These are phyloP conservation scores for Elaeagnus macrophylla DNA, from an alignment of 306 rosid species.

Conservation along the genomic window DNA sequence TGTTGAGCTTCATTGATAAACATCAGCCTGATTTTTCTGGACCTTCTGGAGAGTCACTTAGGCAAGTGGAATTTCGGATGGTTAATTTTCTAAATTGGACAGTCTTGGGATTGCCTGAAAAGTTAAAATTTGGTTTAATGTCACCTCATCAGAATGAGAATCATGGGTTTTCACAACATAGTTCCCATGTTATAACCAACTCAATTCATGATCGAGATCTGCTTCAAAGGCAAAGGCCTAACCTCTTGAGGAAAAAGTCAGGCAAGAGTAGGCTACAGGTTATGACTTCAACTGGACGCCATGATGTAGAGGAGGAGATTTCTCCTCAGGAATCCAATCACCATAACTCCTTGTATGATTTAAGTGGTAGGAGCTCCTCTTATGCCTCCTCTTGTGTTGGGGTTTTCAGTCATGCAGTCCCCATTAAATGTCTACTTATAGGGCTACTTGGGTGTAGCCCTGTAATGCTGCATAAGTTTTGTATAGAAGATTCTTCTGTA, in stretches of 20 bases:
- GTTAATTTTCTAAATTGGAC: constrained; percentile 62
- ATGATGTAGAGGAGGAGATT: constrained; percentile 61
- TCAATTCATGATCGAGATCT: constrained; percentile 62
- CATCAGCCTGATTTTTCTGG: constrained; percentile 87
- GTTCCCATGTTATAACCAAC: constrained; percentile 47
- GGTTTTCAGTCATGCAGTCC: constrained; percentile 76
- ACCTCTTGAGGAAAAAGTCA: constrained; percentile 63
- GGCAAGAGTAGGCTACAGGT: constrained; percentile 90
- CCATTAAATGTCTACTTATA: constrained; percentile 83
- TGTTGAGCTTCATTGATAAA: constrained; percentile 54
- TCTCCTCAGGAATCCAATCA: constrained; percentile 52
- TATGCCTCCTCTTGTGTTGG: constrained; percentile 55
- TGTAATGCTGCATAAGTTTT: constrained; percentile 63
- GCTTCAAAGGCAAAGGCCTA: constrained; percentile 59
- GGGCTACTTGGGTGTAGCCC: constrained; percentile 91
- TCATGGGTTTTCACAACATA: constrained; percentile 47
- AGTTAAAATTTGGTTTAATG: constrained; percentile 47
- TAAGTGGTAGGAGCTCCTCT: constrained; percentile 47
- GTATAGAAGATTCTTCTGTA: constrained; percentile 90
- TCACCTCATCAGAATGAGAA: constrained; percentile 52
- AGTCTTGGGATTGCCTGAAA: constrained; percentile 65
- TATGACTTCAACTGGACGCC: constrained; percentile 70
- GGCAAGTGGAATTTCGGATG: constrained; percentile 91
- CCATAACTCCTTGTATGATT: constrained; percentile 45
- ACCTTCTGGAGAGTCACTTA: constrained; percentile 88